Percentiles rank a stretch among this genome's conserved stretches.
Evolutionary conservation across 768 basidiomycete species (phyloP).

Genomic region (Lanmaoa pseudosensibilis): DNA sequence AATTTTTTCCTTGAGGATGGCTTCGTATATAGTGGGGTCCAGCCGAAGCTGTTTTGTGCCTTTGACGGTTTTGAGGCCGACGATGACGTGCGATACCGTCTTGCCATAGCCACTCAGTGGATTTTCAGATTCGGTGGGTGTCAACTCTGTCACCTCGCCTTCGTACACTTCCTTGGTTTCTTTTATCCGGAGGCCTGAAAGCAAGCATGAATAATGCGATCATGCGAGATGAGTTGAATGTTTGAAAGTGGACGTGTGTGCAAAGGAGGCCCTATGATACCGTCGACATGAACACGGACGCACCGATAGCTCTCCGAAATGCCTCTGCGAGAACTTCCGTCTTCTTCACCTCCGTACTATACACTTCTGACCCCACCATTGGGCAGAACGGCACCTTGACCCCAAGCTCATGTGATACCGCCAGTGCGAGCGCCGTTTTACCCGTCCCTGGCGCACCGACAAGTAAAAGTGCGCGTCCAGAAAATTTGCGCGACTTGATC

Average conservation of each 20-base stretch:
- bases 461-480: conserved; percentile 86
- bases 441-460: conserved; percentile 97
- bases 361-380: conserved; percentile 98
- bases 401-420: conserved; percentile 92
- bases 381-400: conserved; percentile 96
- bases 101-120: conserved; percentile 97
- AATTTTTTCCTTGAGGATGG: conserved; percentile 96
- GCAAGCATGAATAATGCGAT: not conserved
- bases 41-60: conserved; percentile 93
- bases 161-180: conserved; percentile 99
- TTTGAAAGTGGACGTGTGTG: not conserved
- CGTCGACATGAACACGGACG: conserved; percentile 29
- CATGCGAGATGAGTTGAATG: not conserved
- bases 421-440: conserved; percentile 96
- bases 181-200: conserved; percentile 85
- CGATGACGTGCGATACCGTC: conserved; percentile 96
- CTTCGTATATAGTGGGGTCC: conserved; percentile 95
- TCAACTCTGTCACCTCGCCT: conserved; percentile 96
- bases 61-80: conserved; percentile 90
- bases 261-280: not conserved
- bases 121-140: conserved; percentile 95
- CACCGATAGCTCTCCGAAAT: conserved; percentile 94
- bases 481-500: conserved; percentile 89
- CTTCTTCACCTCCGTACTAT: conserved; percentile 97
- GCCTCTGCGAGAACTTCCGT: conserved; percentile 95